A percentile compares a stretch with the other conserved stretches of the same genome.
Evolutionary conservation across 371 early-diverging fungal genomes (phyloP).

Genomic region (Nosema muscidifuracis): DNA sequence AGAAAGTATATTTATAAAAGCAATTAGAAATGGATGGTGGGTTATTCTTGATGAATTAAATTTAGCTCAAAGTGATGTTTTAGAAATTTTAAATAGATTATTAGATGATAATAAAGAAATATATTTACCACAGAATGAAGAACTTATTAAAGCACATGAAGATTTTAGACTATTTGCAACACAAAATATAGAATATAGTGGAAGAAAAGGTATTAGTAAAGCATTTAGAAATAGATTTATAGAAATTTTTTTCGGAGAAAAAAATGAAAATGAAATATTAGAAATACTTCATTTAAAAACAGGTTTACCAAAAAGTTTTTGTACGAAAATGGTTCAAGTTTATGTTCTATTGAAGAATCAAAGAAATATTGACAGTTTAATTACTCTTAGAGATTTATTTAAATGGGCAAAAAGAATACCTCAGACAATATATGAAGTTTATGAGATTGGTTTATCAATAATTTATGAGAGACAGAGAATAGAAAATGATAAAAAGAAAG

Average conservation of each 20-base stretch:
- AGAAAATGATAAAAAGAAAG: conserved; percentile 68
- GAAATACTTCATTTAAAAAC: conserved; percentile 36
- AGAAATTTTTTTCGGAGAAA: conserved; percentile 63
- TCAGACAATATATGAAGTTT: conserved; percentile 69
- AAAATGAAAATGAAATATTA: conserved; percentile 38
- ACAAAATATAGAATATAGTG: conserved; percentile 95
- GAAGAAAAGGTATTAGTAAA: conserved; percentile 90
- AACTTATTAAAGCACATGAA: conserved; percentile 82
- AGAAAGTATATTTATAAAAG: conserved; percentile 88
- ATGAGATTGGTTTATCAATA: conserved; percentile 86
- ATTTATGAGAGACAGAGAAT: conserved; percentile 81
- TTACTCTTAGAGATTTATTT: conserved; percentile 93
- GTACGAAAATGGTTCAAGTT: conserved; percentile 71
- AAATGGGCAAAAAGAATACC: conserved; percentile 81
- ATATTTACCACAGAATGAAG: conserved; percentile 86
- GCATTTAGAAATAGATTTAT: conserved; percentile 98
- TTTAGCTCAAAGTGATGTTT: conserved; percentile 93
- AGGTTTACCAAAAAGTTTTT: conserved; percentile 43
- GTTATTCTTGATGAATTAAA: conserved; percentile 98
- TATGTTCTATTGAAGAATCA: conserved; percentile 68
- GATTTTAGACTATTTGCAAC: conserved; percentile 98
- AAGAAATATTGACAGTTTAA: conserved; percentile 67
- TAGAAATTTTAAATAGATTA: conserved; percentile 94
- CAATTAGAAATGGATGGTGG: conserved; percentile 92
- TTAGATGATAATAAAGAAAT: conserved; percentile 97